Conservation (phyloP, 306 rosid species). For the Lathyrus sativus region DNA sequence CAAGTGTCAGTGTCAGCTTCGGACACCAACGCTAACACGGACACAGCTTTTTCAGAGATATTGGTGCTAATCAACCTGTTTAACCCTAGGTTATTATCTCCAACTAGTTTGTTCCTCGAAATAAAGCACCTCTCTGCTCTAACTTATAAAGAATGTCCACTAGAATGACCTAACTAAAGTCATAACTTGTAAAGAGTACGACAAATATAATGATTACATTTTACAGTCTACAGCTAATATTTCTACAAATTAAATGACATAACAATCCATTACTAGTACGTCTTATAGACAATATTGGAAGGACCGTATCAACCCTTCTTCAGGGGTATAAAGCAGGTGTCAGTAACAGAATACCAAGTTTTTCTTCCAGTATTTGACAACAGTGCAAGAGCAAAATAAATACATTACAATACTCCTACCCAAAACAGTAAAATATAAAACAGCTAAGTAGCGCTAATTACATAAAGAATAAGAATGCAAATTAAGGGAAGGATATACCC, state of each 20-base stretch:
- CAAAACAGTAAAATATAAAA: slow-evolving; percentile 9
- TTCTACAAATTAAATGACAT: not conserved
- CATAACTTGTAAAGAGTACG: slow-evolving; percentile 1
- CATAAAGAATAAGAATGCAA: slow-evolving; percentile 7
- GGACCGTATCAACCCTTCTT: slow-evolving; percentile 3
- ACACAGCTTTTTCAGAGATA: no score
- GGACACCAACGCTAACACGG: no score
- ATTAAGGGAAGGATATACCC: slow-evolving; percentile 12
- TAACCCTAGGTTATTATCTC: slow-evolving; percentile 5
- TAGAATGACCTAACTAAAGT: not conserved
- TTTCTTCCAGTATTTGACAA: not conserved
- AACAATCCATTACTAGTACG: not conserved
- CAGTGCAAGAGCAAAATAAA: slow-evolving; percentile 16
- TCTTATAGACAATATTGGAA: not conserved
- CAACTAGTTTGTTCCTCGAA: slow-evolving; percentile 5
- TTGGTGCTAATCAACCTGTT: not conserved
- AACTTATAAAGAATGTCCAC: slow-evolving; percentile 8
- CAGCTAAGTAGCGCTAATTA: not conserved
- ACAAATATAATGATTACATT: slow-evolving; percentile 5
- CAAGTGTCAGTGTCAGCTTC: no score
- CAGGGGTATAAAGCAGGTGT: slow-evolving; percentile 5
- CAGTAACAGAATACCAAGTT: slow-evolving; percentile 6
- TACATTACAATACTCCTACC: slow-evolving; percentile 1
- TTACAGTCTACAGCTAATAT: not conserved
- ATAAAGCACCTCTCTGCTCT: not conserved